Evolutionary conservation across 2,329 filamentous ascomycete species (phyloP), one percentile per base, ranked within the genome.

Genomic region (Hirsutella thompsonii): DNA sequence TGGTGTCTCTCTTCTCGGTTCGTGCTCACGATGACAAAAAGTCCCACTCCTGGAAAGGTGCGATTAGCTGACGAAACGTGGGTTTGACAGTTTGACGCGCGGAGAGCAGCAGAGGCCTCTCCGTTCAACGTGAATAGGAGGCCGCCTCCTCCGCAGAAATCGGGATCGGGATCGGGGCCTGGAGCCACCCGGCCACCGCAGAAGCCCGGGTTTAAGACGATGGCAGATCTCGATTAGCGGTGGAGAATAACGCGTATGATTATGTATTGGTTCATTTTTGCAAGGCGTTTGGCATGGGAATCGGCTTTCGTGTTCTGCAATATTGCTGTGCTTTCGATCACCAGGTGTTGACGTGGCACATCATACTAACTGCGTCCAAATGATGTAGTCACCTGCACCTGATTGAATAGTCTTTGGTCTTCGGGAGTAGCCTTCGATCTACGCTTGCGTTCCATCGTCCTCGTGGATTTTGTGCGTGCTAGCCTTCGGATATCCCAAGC

Each of bases 1-100:
- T 81, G 35, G 65, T 67, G 8, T 78, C 74, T 4, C 57, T 82
- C n/a, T 69, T 81, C 48, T 70, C 75, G 55, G 74, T 70, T 63
- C 42, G 72, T 66, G 40, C 28, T 36, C 23, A 26, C 46, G 44
- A 47, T 11, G 28, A 26, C 6, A 11, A 26, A 11, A 11, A 6
- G 6, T 26, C 23, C 23, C 11, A 11, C 6, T 26, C 6, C 23
- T 26, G 23, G 32, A 8, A 34, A 8, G 32, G n/a, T 18, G 14
- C 8, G 32, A 18, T 8, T 8, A 2, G 23, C 19, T 11, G 20
- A 38, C 43, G 19, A 38, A 42, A 18, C 38, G 19, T 40, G 16
- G 38, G 32, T 40, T 19, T 21, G 42, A 40, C 50, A 79, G 69
- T 67, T 81, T 41, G 77, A 81, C 52, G 70, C 74, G 0, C 79